Evolutionary conservation across 371 early-diverging fungal species (phyloP), one percentile per base, ranked within the genome.

Genomic region (Sporodiniella umbellata): DNA sequence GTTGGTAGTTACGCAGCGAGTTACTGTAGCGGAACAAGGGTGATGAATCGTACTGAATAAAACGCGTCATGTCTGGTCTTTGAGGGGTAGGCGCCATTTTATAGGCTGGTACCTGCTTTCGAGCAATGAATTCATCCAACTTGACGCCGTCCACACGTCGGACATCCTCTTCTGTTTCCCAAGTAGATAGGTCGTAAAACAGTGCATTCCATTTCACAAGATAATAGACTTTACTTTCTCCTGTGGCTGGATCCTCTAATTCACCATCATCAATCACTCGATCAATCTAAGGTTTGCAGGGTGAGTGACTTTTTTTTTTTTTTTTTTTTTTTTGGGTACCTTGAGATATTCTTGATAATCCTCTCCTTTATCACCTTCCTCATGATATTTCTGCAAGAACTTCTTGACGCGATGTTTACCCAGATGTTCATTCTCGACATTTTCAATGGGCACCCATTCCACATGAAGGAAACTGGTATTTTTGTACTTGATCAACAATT

Each of bases 171-270:
- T 76, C 72, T 18, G 72, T 61, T 66, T 95, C 98, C 92, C 94
- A 94, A 0, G 98, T 95, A 37, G 82, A 63, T 0, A 73, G 64
- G 58, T 95, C 95, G 62, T 95, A 93, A 1, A 89, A 78, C n/a
- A 82, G 79, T 14, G 83, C 81, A 45, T 75, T 78, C 98, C 98
- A 97, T 64, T 95, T 97, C 10, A 93, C 87, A 8, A 97, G 66
- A 63, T 83, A 93, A 54, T 72, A 86, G n/a, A 88, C 58, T 17
- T 64, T 77, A 24, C 66, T 73, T 22, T 78, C 72, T 14, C 73
- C 80, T 10, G 70, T 75, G 1, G 55, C 55, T 3, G 72, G 66
- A 56, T 81, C 78, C 1, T 60, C 53, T 30, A 80, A 48, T 44
- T 92, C 90, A 26, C 90, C 90, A 62, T 88, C 91, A 60, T 92